phyloP scores from a whole-genome alignment of 495 filamentous ascomycete species.

The Aspergillus sclerotiicarbonarius region DNA sequence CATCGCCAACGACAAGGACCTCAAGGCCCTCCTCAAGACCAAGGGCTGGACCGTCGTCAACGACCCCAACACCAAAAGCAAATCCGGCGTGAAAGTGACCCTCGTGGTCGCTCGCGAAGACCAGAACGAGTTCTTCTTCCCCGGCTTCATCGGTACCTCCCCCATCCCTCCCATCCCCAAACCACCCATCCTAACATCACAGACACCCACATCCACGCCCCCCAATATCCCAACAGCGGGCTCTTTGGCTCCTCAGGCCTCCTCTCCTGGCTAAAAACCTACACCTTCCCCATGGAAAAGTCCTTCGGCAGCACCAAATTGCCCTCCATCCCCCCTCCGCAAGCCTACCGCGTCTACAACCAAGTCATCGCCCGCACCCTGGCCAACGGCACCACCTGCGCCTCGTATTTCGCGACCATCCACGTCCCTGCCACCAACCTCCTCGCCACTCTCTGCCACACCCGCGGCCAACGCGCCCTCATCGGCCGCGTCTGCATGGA shows the following conservation, averaged over 20 bases:
- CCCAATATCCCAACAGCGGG: slow-evolving; percentile 89
- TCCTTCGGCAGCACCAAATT: slow-evolving; percentile 49
- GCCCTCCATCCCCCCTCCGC: slow-evolving; percentile 31
- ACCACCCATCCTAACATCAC: not conserved
- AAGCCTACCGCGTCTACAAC: slow-evolving; percentile 62
- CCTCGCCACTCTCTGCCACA: slow-evolving; percentile 75
- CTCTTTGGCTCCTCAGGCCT: slow-evolving; percentile 89
- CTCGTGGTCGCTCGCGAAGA: not conserved
- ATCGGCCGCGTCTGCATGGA: slow-evolving; percentile 95
- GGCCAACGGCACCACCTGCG: slow-evolving; percentile 84
- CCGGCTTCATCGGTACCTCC: not conserved
- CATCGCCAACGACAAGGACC: slow-evolving; percentile 33
- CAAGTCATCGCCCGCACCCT: slow-evolving; percentile 76
- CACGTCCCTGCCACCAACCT: slow-evolving; percentile 81
- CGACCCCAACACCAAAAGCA: not conserved
- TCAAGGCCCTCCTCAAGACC: slow-evolving; percentile 40
- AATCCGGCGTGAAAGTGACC: slow-evolving; percentile 17
- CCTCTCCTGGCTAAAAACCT: slow-evolving; percentile 85
- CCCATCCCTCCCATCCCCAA: not conserved
- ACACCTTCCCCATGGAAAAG: slow-evolving; percentile 92
- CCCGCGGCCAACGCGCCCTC: slow-evolving; percentile 80
- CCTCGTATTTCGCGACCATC: slow-evolving; percentile 88
- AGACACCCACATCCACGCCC: slow-evolving; percentile 94
- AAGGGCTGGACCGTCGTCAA: slow-evolving; percentile 38
- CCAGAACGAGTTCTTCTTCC: slow-evolving; percentile 1